These are phyloP conservation scores for Tuber microsphaerosporum DNA, from an alignment of 495 filamentous ascomycete genomes.

Conservation along the genomic window DNA sequence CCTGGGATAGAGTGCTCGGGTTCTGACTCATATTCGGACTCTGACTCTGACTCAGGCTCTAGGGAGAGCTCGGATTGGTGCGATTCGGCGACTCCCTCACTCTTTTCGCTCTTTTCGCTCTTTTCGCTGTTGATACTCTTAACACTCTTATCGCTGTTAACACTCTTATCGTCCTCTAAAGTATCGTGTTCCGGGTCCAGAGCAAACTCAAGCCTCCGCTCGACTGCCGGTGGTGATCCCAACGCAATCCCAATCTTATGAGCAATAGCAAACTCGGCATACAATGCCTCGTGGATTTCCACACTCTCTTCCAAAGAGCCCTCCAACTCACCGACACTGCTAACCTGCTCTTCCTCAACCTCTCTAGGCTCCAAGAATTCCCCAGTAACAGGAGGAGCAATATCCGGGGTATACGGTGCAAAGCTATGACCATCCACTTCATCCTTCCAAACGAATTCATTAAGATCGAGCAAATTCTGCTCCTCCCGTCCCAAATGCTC, in stretches of 20 bases:
- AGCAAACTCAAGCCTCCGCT: constrained; percentile 1
- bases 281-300: not conserved
- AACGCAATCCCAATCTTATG: constrained; percentile 1
- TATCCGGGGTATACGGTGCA: not conserved
- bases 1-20: not conserved
- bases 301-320: not conserved
- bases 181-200: not conserved
- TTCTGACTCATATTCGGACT: constrained; percentile 1
- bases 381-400: not conserved
- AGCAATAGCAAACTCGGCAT: not conserved
- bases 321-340: not conserved
- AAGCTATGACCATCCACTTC: not conserved
- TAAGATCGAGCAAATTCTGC: not conserved
- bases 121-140: not conserved
- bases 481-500: constrained; percentile 7
- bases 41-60: not conserved
- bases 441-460: not conserved
- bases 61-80: not conserved
- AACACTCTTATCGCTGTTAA: not conserved
- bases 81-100: not conserved
- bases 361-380: not conserved
- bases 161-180: not conserved
- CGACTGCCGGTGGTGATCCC: not conserved
- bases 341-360: not conserved
- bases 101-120: not conserved